phyloP scores from a whole-genome alignment of 345 rosid genomes.

The Pistacia vera region DNA sequence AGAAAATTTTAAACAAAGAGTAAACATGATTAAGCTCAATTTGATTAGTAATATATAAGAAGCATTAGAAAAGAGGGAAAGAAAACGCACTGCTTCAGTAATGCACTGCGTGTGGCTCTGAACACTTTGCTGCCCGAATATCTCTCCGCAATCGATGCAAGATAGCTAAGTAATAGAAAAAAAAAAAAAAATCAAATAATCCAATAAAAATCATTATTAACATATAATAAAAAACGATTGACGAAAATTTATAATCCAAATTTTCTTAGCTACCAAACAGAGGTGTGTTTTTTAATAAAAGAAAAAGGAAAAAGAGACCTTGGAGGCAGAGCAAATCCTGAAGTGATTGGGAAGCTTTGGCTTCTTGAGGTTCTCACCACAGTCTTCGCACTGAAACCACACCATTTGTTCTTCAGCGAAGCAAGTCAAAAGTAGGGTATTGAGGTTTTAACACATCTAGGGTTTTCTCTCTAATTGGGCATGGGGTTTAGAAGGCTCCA shows the following conservation, averaged over 20 bases:
- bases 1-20: neutral
- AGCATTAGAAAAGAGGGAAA: neutral
- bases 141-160: slow-evolving; percentile 90
- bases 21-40: neutral
- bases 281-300: neutral
- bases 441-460: neutral
- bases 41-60: neutral
- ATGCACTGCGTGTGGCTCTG: slow-evolving; percentile 91
- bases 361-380: slow-evolving; percentile 91
- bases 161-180: slow-evolving; percentile 56
- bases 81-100: slow-evolving; percentile 70
- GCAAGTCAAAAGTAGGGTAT: neutral
- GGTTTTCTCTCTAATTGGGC: slow-evolving; percentile 4
- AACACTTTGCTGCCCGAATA: slow-evolving; percentile 71
- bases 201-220: neutral
- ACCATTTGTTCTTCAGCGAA: slow-evolving; percentile 53
- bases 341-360: slow-evolving; percentile 88
- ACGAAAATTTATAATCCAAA: neutral
- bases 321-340: slow-evolving; percentile 75
- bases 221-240: neutral
- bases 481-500: neutral
- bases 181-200: neutral
- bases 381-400: slow-evolving; percentile 99
- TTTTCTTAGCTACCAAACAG: neutral
- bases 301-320: slow-evolving; percentile 38